Conservation (phyloP, 352 stramenopile species). For the Hyaloperonospora brassicae region DNA sequence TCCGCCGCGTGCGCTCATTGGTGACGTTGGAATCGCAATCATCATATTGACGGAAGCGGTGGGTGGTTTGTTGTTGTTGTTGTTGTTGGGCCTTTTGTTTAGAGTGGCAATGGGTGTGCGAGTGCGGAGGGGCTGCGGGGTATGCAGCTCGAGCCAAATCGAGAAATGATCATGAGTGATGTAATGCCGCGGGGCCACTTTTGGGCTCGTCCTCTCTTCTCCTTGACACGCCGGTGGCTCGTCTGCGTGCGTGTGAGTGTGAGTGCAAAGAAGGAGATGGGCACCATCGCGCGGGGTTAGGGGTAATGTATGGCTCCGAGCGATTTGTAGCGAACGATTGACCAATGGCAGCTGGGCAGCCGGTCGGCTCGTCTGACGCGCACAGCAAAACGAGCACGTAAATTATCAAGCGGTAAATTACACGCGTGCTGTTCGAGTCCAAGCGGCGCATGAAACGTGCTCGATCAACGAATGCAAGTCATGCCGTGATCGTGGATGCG, state of each 20-base stretch:
- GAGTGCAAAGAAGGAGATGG: slow-evolving; percentile 22
- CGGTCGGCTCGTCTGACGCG: slow-evolving; percentile 18
- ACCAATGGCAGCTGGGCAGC: slow-evolving; percentile 31
- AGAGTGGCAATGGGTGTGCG: too few species aligned
- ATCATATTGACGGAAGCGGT: too few species aligned
- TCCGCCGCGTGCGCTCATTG: slow-evolving; percentile 16
- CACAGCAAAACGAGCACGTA: slow-evolving; percentile 14
- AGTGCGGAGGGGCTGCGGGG: not conserved
- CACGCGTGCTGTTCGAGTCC: not conserved
- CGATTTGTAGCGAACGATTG: slow-evolving; percentile 14
- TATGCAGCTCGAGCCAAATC: slow-evolving; percentile 30
- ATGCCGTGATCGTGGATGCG: slow-evolving; percentile 7
- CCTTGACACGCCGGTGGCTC: slow-evolving; percentile 20
- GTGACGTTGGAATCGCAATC: slow-evolving; percentile 36
- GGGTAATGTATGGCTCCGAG: slow-evolving; percentile 27
- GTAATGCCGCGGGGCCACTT: slow-evolving; percentile 37
- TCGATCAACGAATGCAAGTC: slow-evolving; percentile 2
- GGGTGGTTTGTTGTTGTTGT: slow-evolving; percentile 10
- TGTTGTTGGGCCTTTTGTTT: slow-evolving; percentile 8
- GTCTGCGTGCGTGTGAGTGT: too few species aligned
- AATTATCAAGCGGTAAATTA: slow-evolving; percentile 13
- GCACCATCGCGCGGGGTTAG: slow-evolving; percentile 11
- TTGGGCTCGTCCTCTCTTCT: slow-evolving; percentile 14
- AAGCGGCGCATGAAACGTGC: not conserved
- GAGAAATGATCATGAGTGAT: slow-evolving; percentile 29